Evolutionary conservation across 768 basidiomycete species (phyloP), one percentile per base, ranked within the genome.

Genomic region (Kwoniella shandongensis): DNA sequence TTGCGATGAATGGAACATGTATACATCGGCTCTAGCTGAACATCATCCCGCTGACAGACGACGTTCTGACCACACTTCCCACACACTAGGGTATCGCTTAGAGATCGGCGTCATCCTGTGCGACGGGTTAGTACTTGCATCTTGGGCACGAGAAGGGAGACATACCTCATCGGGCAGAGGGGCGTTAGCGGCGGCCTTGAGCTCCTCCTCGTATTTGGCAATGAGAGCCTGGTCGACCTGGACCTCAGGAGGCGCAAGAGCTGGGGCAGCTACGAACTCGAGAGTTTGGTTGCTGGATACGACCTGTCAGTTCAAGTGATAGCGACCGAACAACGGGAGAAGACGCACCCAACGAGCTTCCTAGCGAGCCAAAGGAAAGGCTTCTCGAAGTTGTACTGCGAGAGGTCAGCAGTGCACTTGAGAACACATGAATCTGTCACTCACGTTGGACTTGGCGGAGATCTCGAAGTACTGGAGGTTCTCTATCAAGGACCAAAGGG

Each of bases 401-500:
- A 15, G 40, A 10, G 30, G 45, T 44, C 44, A 51, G 25, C 20
- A n/a, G 3, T 20, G 25, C n/a, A 23, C 7, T 32, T 11, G 8
- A 47, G 23, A n/a, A n/a, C n/a, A n/a, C n/a, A n/a, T n/a, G n/a
- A n/a, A n/a, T n/a, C n/a, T n/a, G 45, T 23, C 27, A 51, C 67
- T 54, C 23, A 67, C 67, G 83, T 99, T 99, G 44, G 93, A 97
- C 80, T 99, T 99, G 51, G 96, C 96, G 0, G 96, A 98, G 68
- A 99, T 98, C 75, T 99, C 96, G 77, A 93, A 99, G 82, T 99
- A 99, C 77, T 98, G 96, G 50, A 99, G 84, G 80, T 94, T 97
- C 84, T 99, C 72, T 73, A 61, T 7, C 13, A 32, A 32, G n/a
- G n/a, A n/a, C n/a, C n/a, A n/a, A n/a, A n/a, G n/a, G n/a, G n/a